phyloP scores from a whole-genome alignment of 129 eudicot species.

The Chrysanthemum seticuspe region DNA sequence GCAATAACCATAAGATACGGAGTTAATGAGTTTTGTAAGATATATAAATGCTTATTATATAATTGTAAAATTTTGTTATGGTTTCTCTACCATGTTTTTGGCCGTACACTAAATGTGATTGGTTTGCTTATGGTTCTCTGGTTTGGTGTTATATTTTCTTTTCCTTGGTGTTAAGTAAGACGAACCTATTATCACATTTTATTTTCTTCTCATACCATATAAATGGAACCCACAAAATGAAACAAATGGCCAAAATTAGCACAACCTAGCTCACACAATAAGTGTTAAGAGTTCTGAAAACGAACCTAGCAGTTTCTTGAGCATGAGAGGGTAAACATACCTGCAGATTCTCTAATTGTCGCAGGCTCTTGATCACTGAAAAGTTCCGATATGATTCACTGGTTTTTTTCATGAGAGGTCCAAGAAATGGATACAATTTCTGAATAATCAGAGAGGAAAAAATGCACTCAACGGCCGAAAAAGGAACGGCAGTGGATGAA shows the following conservation, averaged over 20 bases:
- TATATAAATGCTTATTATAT: too few relatives aligned
- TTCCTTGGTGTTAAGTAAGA: neutral
- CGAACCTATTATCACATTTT: neutral
- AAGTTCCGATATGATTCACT: conserved; percentile 82
- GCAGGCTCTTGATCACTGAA: conserved; percentile 77
- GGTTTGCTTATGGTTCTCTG: too few relatives aligned
- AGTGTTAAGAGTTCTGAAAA: neutral
- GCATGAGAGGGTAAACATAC: conserved; percentile 39
- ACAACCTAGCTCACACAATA: neutral
- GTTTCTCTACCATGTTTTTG: neutral
- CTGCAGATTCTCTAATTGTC: conserved; percentile 90
- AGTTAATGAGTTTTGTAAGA: too few relatives aligned
- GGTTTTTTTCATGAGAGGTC: conserved; percentile 83
- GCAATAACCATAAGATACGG: too few relatives aligned
- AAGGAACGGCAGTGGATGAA: neutral
- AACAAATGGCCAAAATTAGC: neutral
- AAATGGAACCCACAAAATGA: neutral
- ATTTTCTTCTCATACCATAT: neutral
- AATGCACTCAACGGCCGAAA: conserved; percentile 7
- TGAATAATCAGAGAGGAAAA: conserved; percentile 36
- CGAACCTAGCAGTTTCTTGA: neutral
- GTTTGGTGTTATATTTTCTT: neutral
- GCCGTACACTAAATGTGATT: neutral
- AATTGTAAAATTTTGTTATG: neutral
- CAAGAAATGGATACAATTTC: conserved; percentile 91